These are phyloP conservation scores for Pilobolus umbonatus DNA, from an alignment of 192 early-diverging fungal genomes.

Conservation along the genomic window DNA sequence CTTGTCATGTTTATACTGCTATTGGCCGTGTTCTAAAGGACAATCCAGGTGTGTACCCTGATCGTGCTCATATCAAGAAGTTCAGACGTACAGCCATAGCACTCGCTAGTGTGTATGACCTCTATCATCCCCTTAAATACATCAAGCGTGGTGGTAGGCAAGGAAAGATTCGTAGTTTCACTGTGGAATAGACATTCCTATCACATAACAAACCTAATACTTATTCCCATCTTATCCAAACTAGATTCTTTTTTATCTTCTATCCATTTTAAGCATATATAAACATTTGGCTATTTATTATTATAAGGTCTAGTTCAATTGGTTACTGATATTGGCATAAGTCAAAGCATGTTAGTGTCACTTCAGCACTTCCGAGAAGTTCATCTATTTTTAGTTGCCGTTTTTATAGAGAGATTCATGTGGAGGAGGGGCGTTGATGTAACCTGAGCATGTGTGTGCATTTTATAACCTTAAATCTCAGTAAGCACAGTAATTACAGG, in stretches of 20 bases:
- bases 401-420: no score
- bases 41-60: constrained; percentile 26
- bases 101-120: constrained; percentile 18
- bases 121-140: not conserved
- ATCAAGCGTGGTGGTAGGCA: not conserved
- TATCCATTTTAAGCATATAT: not conserved
- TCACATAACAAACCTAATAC: not conserved
- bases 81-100: constrained; percentile 7
- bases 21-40: constrained; percentile 36
- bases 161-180: constrained; percentile 16
- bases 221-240: not conserved
- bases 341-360: no score
- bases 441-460: no score
- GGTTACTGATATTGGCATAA: no score
- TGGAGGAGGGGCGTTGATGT: no score
- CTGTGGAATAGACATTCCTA: constrained; percentile 14
- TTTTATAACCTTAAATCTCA: no score
- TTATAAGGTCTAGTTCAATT: no score
- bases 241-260: not conserved
- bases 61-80: constrained; percentile 29
- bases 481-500: no score
- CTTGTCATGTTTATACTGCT: constrained; percentile 39
- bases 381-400: no score
- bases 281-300: no score
- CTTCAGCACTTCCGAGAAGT: no score